Conservation (phyloP, 345 rosid species). For the Rhodamnia rubescens region DNA sequence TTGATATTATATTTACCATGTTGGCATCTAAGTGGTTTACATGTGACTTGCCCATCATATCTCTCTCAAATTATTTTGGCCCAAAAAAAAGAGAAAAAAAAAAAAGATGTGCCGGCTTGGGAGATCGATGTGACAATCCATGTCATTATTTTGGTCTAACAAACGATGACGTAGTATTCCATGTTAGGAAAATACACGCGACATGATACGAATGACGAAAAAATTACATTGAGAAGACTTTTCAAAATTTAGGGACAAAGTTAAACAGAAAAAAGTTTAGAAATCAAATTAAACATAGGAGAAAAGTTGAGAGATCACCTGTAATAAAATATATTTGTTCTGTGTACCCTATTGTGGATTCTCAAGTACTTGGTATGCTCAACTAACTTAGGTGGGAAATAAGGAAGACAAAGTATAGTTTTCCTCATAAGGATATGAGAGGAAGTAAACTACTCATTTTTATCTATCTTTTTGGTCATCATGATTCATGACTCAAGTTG, state of each 20-base stretch:
- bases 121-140: neutral
- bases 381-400: neutral
- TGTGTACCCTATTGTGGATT: neutral
- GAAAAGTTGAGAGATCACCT: neutral
- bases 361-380: neutral
- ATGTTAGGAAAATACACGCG: neutral
- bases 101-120: too few relatives aligned
- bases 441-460: neutral
- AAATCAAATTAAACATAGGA: neutral
- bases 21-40: too few relatives aligned
- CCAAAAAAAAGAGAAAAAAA: too few relatives aligned
- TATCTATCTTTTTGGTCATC: neutral
- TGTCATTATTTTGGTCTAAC: neutral
- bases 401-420: neutral
- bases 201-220: neutral
- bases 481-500: conserved; percentile 4
- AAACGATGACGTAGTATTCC: too few relatives aligned
- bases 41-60: too few relatives aligned
- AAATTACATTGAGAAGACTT: neutral
- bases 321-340: neutral
- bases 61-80: too few relatives aligned
- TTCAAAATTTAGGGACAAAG: neutral
- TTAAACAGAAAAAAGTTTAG: neutral
- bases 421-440: neutral
- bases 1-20: too few relatives aligned